Percentiles rank a stretch among this genome's conserved stretches.
Conservation (phyloP, 345 rosid genomes). For the Rhizophora apiculata region DNA sequence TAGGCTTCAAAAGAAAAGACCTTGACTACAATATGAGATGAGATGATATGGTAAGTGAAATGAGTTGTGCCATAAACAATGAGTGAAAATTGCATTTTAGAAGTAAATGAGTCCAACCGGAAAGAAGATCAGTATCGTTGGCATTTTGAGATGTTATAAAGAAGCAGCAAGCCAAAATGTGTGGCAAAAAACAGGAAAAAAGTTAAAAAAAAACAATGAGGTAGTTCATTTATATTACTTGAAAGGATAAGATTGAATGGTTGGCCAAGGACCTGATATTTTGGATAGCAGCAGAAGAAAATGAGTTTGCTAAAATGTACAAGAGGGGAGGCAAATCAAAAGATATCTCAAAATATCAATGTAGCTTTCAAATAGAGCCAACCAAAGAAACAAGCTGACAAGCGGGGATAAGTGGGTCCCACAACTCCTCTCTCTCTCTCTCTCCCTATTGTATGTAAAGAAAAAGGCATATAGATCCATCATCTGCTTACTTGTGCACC, state of each 20-base stretch:
- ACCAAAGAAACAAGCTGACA: constrained; percentile 19
- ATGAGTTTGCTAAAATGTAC: neutral
- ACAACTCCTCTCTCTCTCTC: neutral
- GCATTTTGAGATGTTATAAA: too few species aligned
- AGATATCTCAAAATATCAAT: constrained; percentile 21
- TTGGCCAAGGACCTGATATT: constrained; percentile 3
- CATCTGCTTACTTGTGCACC: constrained; percentile 8
- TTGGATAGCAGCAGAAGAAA: constrained; percentile 2
- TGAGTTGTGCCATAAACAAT: neutral
- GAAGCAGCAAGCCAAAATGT: too few species aligned
- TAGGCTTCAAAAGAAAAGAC: neutral
- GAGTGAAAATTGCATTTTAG: too few species aligned
- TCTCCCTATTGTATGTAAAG: neutral
- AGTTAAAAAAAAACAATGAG: neutral
- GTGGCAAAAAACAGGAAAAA: neutral
- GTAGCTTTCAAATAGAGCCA: constrained; percentile 17
- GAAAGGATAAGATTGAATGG: constrained; percentile 27
- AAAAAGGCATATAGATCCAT: constrained; percentile 4
- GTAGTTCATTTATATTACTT: neutral
- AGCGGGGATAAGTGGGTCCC: constrained; percentile 20
- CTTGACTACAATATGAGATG: neutral
- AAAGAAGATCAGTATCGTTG: too few species aligned
- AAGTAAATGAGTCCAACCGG: too few species aligned
- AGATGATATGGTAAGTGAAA: neutral
- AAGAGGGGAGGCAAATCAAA: neutral